Conservation (phyloP, 768 basidiomycete species). For the Psilocybe cyanescens region DNA sequence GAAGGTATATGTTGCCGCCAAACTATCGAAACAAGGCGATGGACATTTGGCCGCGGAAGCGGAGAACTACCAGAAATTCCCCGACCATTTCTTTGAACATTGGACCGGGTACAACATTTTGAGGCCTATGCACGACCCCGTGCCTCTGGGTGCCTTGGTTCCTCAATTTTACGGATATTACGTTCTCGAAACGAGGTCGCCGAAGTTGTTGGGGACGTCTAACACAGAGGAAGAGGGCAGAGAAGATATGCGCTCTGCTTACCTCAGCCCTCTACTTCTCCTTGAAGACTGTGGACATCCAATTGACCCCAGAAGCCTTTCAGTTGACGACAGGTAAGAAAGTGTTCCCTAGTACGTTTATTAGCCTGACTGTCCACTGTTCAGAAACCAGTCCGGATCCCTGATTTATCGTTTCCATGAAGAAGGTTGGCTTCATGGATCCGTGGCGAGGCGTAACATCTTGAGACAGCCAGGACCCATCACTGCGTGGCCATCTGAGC, state of each 20-base stretch:
- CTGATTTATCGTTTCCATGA: conserved; percentile 38
- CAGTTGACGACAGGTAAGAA: conserved; percentile 37
- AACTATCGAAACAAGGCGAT: conserved; percentile 44
- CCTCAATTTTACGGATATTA: conserved; percentile 74
- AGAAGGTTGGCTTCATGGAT: conserved; percentile 39
- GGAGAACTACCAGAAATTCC: conserved; percentile 47
- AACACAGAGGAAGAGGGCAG: conserved; percentile 1
- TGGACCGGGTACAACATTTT: conserved; percentile 54
- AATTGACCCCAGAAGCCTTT: conserved; percentile 25
- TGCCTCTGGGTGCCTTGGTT: conserved; percentile 52
- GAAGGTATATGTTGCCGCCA: conserved; percentile 45
- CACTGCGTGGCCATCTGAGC: conserved; percentile 15
- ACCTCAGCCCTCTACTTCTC: conserved; percentile 42
- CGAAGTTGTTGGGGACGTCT: background rate
- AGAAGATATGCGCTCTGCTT: conserved; percentile 1
- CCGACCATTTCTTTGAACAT: conserved; percentile 48
- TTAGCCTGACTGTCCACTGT: background rate
- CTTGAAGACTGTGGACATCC: conserved; percentile 42
- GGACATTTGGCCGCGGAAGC: conserved; percentile 43
- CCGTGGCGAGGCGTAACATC: conserved; percentile 38
- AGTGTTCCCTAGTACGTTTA: background rate
- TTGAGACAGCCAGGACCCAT: conserved; percentile 37
- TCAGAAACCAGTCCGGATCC: conserved; percentile 40
- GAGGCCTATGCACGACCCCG: conserved; percentile 43
- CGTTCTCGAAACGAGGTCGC: conserved; percentile 20